Conservation (phyloP, 2,329 filamentous ascomycete genomes). For the Rhinocladiella similis region DNA sequence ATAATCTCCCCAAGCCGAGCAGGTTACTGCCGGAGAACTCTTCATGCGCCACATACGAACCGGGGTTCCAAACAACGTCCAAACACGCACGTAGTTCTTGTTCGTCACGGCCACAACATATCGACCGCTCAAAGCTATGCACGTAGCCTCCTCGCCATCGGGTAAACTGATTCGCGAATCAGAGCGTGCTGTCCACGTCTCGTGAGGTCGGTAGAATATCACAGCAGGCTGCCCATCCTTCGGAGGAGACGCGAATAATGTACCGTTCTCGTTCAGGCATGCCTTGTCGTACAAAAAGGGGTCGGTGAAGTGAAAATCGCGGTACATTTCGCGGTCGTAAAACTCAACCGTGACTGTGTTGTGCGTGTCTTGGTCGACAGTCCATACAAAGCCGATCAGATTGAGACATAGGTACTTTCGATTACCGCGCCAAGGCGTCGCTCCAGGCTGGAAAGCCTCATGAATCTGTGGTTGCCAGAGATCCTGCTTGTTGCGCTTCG, state of each 20-base stretch:
- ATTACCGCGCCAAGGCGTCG: conserved; percentile 93
- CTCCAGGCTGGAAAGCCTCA: conserved; percentile 85
- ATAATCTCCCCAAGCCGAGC: conserved; percentile 92
- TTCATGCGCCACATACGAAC: conserved; percentile 90
- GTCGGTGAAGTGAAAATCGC: conserved; percentile 97
- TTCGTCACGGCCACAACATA: conserved; percentile 89
- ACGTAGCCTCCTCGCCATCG: conserved; percentile 77
- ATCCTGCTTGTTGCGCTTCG: conserved; percentile 53
- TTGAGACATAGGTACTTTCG: conserved; percentile 92
- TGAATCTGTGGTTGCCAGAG: conserved; percentile 69
- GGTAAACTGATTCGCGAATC: conserved; percentile 93
- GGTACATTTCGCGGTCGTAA: conserved; percentile 87
- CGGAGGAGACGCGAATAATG: conserved; percentile 33
- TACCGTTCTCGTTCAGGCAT: conserved; percentile 64
- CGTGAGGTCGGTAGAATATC: conserved; percentile 95
- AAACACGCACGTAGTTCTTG: conserved; percentile 85
- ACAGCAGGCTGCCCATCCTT: conserved; percentile 66
- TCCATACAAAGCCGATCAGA: conserved; percentile 93
- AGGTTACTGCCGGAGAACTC: conserved; percentile 84
- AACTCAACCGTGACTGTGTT: conserved; percentile 97
- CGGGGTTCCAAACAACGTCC: conserved; percentile 88
- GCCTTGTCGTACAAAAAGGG: conserved; percentile 96
- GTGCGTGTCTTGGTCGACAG: conserved; percentile 88
- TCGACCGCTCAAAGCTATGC: conserved; percentile 86
- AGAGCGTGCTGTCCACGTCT: conserved; percentile 87